phyloP scores from a whole-genome alignment of 2,329 filamentous ascomycete species.

The Zymoseptoria ardabiliae region DNA sequence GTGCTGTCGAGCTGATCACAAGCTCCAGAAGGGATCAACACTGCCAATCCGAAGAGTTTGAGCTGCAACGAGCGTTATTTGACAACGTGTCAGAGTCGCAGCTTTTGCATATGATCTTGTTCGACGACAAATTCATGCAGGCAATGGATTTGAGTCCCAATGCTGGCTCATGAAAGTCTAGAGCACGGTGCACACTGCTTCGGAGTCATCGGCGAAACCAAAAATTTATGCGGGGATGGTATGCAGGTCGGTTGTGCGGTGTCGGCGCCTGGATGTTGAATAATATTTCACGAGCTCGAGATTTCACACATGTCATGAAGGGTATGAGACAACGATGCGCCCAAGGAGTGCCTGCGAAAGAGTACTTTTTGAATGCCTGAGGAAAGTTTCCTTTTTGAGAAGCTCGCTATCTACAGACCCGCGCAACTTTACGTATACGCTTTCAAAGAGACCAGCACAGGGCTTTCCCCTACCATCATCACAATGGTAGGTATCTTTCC shows the following conservation, averaged over 20 bases:
- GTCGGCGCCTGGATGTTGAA: not conserved
- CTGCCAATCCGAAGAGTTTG: slow-evolving; percentile 21
- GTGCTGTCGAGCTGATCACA: slow-evolving; percentile 19
- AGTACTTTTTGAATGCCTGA: slow-evolving; percentile 2
- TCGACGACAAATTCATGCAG: not conserved
- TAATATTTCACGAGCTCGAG: not conserved
- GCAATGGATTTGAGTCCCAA: not conserved
- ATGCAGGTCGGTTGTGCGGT: not conserved
- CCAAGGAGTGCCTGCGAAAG: not conserved
- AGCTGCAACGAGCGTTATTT: slow-evolving; percentile 22
- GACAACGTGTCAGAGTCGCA: slow-evolving; percentile 25
- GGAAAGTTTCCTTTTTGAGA: slow-evolving; percentile 9
- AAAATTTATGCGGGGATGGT: slow-evolving; percentile 1
- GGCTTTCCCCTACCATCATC: slow-evolving; percentile 79
- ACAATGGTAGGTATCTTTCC: slow-evolving; percentile 86
- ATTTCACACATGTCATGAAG: not conserved
- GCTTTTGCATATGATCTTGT: slow-evolving; percentile 25
- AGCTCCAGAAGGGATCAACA: slow-evolving; percentile 20
- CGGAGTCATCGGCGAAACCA: not conserved
- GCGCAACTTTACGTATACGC: slow-evolving; percentile 25
- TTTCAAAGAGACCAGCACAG: slow-evolving; percentile 56
- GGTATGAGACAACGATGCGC: not conserved
- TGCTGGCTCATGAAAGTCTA: not conserved
- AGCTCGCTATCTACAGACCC: slow-evolving; percentile 23
- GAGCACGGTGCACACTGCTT: not conserved